Conservation (phyloP, 78 protist species). For the slime mould (Dictyostelium discoideum) region DNA sequence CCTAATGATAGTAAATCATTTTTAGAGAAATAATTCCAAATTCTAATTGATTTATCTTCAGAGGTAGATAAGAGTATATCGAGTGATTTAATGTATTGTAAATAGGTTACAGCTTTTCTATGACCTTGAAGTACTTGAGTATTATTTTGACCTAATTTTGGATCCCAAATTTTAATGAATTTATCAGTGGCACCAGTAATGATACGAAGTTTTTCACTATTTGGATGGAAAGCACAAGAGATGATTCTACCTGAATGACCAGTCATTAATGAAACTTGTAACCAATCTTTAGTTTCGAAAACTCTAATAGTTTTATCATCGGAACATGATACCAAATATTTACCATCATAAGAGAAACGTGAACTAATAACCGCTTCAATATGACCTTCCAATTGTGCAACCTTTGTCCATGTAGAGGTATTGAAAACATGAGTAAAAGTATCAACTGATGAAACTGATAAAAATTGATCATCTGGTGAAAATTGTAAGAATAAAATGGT, state of each 20-base stretch:
- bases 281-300: constrained; percentile 54
- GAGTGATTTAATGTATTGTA: neutral
- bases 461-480: constrained; percentile 16
- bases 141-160: constrained; percentile 32
- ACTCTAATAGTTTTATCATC: constrained; percentile 72
- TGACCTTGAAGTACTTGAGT: constrained; percentile 58
- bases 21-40: constrained; percentile 32
- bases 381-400: constrained; percentile 59
- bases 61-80: constrained; percentile 18
- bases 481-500: constrained; percentile 49
- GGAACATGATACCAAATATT: constrained; percentile 63
- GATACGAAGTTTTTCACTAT: neutral
- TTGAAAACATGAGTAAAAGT: constrained; percentile 25
- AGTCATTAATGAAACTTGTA: constrained; percentile 59
- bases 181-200: constrained; percentile 72
- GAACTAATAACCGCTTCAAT: constrained; percentile 45
- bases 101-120: neutral
- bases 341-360: constrained; percentile 42
- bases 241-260: constrained; percentile 80
- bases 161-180: constrained; percentile 69
- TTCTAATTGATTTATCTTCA: constrained; percentile 37
- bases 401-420: neutral
- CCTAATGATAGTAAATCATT: neutral
- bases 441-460: constrained; percentile 49
- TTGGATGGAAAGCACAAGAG: constrained; percentile 60